These are phyloP conservation scores for Phaeolepiota aurea DNA, from an alignment of 768 basidiomycete genomes.

Conservation along the genomic window DNA sequence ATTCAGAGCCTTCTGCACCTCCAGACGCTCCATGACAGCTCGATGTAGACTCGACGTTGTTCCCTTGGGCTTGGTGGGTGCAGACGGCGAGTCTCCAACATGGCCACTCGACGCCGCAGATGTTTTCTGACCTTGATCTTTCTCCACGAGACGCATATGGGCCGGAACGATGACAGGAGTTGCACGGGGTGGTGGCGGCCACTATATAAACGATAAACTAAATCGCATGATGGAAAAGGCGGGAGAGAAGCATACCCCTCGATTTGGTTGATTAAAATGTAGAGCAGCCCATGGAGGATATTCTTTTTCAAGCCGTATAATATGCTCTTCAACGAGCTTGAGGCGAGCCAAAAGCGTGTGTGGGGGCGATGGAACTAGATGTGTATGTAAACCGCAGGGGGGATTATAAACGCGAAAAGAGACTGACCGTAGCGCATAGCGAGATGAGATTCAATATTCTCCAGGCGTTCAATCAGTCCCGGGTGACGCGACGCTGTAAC, in stretches of 20 bases:
- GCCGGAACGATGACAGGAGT: slow-evolving; percentile 76
- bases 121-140: background rate
- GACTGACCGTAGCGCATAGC: slow-evolving; percentile 64
- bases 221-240: slow-evolving; percentile 2
- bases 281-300: slow-evolving; percentile 84
- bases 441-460: slow-evolving; percentile 63
- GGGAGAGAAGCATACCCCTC: slow-evolving; percentile 49
- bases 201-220: slow-evolving; percentile 31
- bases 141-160: slow-evolving; percentile 31
- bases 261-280: slow-evolving; percentile 81
- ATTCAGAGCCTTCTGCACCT: slow-evolving; percentile 64
- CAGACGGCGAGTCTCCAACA: slow-evolving; percentile 1
- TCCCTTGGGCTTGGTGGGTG: slow-evolving; percentile 24
- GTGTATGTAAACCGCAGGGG: background rate
- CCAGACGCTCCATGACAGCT: slow-evolving; percentile 67
- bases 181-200: slow-evolving; percentile 76
- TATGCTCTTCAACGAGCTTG: slow-evolving; percentile 68
- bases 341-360: slow-evolving; percentile 55
- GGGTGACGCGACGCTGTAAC: slow-evolving; percentile 41
- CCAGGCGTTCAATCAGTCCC: slow-evolving; percentile 54
- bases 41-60: slow-evolving; percentile 57
- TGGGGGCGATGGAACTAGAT: slow-evolving; percentile 62
- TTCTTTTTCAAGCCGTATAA: slow-evolving; percentile 69
- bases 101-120: slow-evolving; percentile 1
- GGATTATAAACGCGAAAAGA: slow-evolving; percentile 1